These are phyloP conservation scores for Boletus rubropictus DNA, from an alignment of 768 basidiomycete species.

Conservation along the genomic window DNA sequence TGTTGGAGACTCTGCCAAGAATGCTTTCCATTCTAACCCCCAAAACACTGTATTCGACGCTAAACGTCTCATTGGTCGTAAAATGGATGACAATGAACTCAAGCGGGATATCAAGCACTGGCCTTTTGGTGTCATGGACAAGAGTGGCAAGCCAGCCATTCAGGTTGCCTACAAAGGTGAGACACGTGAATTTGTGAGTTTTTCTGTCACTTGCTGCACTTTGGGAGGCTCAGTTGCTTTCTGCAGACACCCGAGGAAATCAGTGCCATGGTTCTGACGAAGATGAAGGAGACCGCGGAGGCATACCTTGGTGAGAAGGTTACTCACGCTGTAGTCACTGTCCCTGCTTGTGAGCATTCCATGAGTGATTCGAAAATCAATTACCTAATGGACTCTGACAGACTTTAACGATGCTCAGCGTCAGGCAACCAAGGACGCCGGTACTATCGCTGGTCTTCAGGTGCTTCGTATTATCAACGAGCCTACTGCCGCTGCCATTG, in stretches of 20 bases:
- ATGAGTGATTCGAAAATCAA: neutral
- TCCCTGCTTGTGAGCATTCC: conserved; percentile 76
- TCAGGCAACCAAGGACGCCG: conserved; percentile 98
- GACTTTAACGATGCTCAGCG: conserved; percentile 99
- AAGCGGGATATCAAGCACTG: conserved; percentile 85
- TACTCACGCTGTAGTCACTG: conserved; percentile 96
- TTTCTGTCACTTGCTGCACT: neutral
- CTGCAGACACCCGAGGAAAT: conserved; percentile 88
- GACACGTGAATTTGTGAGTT: conserved; percentile 73
- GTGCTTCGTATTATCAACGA: conserved; percentile 98
- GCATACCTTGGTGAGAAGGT: conserved; percentile 95
- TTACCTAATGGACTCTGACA: conserved; percentile 37
- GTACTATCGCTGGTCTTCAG: conserved; percentile 88
- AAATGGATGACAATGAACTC: conserved; percentile 74
- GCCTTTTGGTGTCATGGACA: conserved; percentile 81
- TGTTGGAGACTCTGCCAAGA: conserved; percentile 96
- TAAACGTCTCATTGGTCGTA: conserved; percentile 90
- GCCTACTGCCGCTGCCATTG: conserved; percentile 95
- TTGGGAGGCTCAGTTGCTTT: neutral
- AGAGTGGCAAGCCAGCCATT: conserved; percentile 75
- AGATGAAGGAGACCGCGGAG: conserved; percentile 99
- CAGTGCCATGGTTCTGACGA: conserved; percentile 88
- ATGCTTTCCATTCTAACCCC: conserved; percentile 89
- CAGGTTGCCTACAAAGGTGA: conserved; percentile 76
- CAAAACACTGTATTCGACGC: conserved; percentile 94